These are phyloP conservation scores for Cutaneotrichosporon spelunceum DNA, from an alignment of 1,284 basidiomycete species.

Conservation along the genomic window DNA sequence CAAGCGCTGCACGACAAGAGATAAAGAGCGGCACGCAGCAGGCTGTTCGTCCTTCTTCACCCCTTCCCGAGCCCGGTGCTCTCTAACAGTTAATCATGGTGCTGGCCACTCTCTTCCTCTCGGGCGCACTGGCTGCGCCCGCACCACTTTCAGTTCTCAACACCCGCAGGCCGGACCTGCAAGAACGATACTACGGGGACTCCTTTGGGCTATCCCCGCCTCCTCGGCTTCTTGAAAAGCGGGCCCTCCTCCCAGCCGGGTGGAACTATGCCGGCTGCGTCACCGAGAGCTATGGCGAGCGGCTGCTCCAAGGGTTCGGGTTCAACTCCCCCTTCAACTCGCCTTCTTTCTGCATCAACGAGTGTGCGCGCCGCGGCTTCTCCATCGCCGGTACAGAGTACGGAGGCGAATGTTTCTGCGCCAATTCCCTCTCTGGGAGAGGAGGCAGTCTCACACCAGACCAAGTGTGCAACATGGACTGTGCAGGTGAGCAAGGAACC, in stretches of 20 bases:
- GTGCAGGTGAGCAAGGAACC: slow-evolving; percentile 34
- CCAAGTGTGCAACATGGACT: slow-evolving; percentile 34
- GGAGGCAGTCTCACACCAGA: slow-evolving; percentile 32
- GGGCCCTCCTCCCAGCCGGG: slow-evolving; percentile 38
- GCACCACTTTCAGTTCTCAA: not conserved
- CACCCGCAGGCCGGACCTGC: not conserved
- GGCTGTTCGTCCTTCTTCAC: slow-evolving; percentile 4
- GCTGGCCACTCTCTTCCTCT: slow-evolving; percentile 38
- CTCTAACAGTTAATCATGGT: slow-evolving; percentile 29
- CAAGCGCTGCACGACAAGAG: not conserved
- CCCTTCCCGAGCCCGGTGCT: slow-evolving; percentile 13
- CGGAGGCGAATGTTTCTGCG: slow-evolving; percentile 49
- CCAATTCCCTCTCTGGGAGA: slow-evolving; percentile 28
- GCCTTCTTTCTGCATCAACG: slow-evolving; percentile 37
- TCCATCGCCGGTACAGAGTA: slow-evolving; percentile 45
- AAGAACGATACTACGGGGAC: slow-evolving; percentile 34
- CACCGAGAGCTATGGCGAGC: slow-evolving; percentile 39
- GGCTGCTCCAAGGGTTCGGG: slow-evolving; percentile 41
- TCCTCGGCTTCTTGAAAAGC: slow-evolving; percentile 34
- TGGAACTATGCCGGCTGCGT: slow-evolving; percentile 49
- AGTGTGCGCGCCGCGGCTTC: slow-evolving; percentile 45
- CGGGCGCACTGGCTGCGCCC: slow-evolving; percentile 25
- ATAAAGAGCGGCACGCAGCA: not conserved
- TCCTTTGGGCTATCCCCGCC: slow-evolving; percentile 38
- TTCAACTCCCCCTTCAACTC: slow-evolving; percentile 37